Conservation (phyloP, 2,329 filamentous ascomycete genomes). For the Amauroascus niger region DNA sequence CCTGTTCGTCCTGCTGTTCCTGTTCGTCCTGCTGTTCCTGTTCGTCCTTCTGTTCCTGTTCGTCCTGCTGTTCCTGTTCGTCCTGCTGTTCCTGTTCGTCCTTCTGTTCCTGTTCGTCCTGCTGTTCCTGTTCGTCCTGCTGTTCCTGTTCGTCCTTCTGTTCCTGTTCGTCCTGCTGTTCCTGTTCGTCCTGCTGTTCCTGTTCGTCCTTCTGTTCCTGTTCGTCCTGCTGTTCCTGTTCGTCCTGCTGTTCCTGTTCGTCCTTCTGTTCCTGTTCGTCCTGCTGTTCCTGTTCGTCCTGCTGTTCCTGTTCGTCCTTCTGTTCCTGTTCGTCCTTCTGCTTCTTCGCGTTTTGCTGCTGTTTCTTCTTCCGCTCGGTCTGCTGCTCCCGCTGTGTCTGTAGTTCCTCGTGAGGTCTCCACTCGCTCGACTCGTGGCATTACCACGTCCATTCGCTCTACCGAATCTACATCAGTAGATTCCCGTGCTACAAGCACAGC, state of each 20-base stretch:
- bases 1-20: slow-evolving; percentile 9
- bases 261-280: background rate
- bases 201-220: slow-evolving; percentile 11
- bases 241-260: background rate
- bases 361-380: slow-evolving; percentile 6
- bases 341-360: slow-evolving; percentile 7
- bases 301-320: slow-evolving; percentile 1
- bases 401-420: background rate
- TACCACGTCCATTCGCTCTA: slow-evolving; percentile 3
- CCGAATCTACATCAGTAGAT: background rate
- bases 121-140: slow-evolving; percentile 8
- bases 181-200: slow-evolving; percentile 8
- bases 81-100: slow-evolving; percentile 10
- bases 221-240: background rate
- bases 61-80: slow-evolving; percentile 3
- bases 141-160: slow-evolving; percentile 4
- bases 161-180: slow-evolving; percentile 9
- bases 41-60: slow-evolving; percentile 9
- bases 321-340: slow-evolving; percentile 7
- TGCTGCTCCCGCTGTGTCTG: slow-evolving; percentile 9
- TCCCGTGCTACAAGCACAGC: slow-evolving; percentile 15
- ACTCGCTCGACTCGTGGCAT: background rate
- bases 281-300: slow-evolving; percentile 3
- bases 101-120: slow-evolving; percentile 7
- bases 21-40: slow-evolving; percentile 6